Evolutionary conservation across 176 grass and related monocot genomes (phyloP), one percentile per base, ranked within the genome.

Genomic region (Areca catechu): DNA sequence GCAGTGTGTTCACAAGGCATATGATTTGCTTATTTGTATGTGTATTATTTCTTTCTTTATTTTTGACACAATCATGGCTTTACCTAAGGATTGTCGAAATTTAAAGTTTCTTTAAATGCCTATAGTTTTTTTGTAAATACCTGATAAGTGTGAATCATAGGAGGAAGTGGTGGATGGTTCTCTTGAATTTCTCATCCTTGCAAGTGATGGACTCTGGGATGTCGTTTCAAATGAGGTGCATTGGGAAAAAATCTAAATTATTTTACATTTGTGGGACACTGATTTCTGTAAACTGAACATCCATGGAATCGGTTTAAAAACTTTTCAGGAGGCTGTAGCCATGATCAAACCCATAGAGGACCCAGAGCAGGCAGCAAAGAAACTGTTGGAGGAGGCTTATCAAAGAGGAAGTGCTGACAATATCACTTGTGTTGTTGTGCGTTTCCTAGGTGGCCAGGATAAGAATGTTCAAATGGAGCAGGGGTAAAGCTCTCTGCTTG

Each of bases 121-220:
- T 37, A 37, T 37, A 37, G 9, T 37, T 3, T 43, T 25, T 43
- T 9, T 43, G 34, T 43, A 43, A 37, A 10, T 10, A 37, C 7
- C 30, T 37, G 30, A 37, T 37, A 10, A 37, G 30, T 10, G 30
- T 37, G 30, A 37, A 37, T 37, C 30, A 43, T 43, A 66, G 63
- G 63, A 66, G 63, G 7, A 52, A 15, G 63, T 16, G 49, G 65
- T 67, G 16, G 51, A 67, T 55, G 25, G 51, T 27, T 67, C 17
- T 43, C 65, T 54, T 15, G 65, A 67, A 16, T 67, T 67, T 27
- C n/a, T 67, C 4, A 67, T 67, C 24, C 51, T 67, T 43, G 51
- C 65, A 37, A 66, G 63, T 66, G 63, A 66, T 66, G 63, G 63
- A 66, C 28, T 66, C 16, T 66, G 63, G 63, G 63, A 66, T 53